Percentiles rank a stretch among this genome's conserved stretches.
Evolutionary conservation across 805 yeast genomes (phyloP).

Genomic region (Kodamaea restingae): DNA sequence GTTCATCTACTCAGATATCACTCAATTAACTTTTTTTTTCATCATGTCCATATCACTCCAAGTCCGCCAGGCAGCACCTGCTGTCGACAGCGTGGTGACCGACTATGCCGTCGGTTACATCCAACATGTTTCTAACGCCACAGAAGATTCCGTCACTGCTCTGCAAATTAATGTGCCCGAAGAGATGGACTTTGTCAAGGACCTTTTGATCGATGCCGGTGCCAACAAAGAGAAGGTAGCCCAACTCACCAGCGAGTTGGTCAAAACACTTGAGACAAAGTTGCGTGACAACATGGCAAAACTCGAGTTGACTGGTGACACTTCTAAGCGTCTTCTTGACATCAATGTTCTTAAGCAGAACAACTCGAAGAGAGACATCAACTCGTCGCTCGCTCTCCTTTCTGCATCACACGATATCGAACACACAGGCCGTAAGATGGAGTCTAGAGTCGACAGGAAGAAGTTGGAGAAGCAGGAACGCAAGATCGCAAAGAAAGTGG

Average conservation of each 20-base stretch:
- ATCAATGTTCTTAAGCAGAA: constrained; percentile 59
- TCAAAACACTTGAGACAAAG: constrained; percentile 48
- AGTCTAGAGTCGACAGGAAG: constrained; percentile 92
- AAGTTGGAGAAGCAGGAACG: constrained; percentile 96
- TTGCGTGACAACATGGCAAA: constrained; percentile 66
- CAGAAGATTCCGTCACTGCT: constrained; percentile 78
- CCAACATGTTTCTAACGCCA: constrained; percentile 70
- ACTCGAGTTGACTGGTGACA: constrained; percentile 75
- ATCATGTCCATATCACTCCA: constrained; percentile 47
- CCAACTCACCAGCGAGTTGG: constrained; percentile 42
- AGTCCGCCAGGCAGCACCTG: constrained; percentile 81
- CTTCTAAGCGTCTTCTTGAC: constrained; percentile 81
- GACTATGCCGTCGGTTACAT: constrained; percentile 92
- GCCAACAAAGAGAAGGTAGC: constrained; percentile 59
- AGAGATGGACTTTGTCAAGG: constrained; percentile 66
- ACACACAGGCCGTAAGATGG: constrained; percentile 87
- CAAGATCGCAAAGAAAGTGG: constrained; percentile 95
- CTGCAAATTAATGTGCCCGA: constrained; percentile 61
- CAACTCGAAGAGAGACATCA: constrained; percentile 64
- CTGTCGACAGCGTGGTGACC: constrained; percentile 79
- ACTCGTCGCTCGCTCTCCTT: constrained; percentile 69
- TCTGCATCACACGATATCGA: constrained; percentile 84
- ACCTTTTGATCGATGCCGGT: constrained; percentile 76
- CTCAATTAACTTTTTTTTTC: too few species aligned
- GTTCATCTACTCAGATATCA: too few species aligned